Conservation (phyloP, 306 rosid genomes). For the Oxytropis ochrocephala region DNA sequence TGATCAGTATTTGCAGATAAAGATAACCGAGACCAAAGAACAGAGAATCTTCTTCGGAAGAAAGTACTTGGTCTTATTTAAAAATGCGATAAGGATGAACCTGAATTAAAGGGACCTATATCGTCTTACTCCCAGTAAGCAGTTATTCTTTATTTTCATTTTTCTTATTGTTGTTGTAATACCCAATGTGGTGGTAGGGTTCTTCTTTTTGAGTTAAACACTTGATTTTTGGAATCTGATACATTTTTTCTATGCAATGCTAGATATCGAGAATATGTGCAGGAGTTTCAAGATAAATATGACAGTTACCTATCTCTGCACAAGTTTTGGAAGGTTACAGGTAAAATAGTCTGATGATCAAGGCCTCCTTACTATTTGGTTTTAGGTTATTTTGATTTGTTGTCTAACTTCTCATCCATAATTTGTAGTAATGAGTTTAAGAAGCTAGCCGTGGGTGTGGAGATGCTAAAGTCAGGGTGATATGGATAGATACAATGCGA, state of each 20-base stretch:
- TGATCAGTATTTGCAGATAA: conserved; percentile 57
- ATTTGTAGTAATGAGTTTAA: conserved; percentile 59
- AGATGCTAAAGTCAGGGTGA: conserved; percentile 27
- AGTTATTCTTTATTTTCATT: conserved; percentile 6
- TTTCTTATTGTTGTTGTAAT: neutral
- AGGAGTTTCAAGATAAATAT: conserved; percentile 81
- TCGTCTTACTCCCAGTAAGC: conserved; percentile 75
- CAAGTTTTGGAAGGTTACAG: conserved; percentile 80
- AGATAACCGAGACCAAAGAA: conserved; percentile 67
- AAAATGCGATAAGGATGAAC: conserved; percentile 86
- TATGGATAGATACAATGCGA: conserved; percentile 45
- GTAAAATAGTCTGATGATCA: conserved; percentile 28
- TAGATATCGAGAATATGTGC: conserved; percentile 84
- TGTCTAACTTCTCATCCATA: conserved; percentile 17
- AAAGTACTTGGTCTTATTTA: conserved; percentile 90
- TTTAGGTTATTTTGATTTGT: neutral
- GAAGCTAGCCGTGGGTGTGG: conserved; percentile 35
- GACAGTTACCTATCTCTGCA: conserved; percentile 75
- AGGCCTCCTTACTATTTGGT: neutral
- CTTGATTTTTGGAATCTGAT: conserved; percentile 30
- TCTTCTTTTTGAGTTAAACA: conserved; percentile 1
- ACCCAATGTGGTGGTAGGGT: neutral
- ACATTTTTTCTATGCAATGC: conserved; percentile 12
- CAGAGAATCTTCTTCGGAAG: conserved; percentile 95
- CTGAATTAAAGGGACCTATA: conserved; percentile 86